Conservation (phyloP, 2,329 filamentous ascomycete genomes). For the Lasiodiplodia sp. region DNA sequence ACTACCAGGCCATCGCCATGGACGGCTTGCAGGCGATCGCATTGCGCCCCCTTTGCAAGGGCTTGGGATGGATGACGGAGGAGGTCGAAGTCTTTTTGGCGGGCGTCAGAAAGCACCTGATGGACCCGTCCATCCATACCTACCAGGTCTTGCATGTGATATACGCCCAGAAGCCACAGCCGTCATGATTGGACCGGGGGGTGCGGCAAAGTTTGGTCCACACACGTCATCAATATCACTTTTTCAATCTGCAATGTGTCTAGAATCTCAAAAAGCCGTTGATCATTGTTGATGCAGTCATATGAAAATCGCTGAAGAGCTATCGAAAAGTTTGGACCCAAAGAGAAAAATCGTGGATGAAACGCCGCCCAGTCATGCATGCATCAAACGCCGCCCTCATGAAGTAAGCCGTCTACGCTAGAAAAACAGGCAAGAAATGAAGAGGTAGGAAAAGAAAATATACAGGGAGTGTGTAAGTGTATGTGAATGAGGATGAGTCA, state of each 20-base stretch:
- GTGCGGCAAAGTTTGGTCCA: background rate
- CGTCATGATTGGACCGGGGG: background rate
- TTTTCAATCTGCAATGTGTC: background rate
- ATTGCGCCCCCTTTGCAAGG: conserved; percentile 1
- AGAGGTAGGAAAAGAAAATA: background rate
- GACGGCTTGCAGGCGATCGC: conserved; percentile 29
- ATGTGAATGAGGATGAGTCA: background rate
- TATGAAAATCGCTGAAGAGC: background rate
- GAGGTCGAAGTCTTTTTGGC: conserved; percentile 22
- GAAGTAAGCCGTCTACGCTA: background rate
- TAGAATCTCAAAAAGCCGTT: background rate
- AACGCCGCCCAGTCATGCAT: background rate
- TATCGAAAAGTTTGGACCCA: background rate
- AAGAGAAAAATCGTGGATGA: background rate
- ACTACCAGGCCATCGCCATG: conserved; percentile 22
- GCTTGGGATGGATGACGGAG: conserved; percentile 22
- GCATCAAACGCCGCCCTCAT: background rate
- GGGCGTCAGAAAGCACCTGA: conserved; percentile 14
- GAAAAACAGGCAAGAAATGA: background rate
- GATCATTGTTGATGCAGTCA: background rate
- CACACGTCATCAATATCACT: background rate
- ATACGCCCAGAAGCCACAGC: conserved; percentile 37
- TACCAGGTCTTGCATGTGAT: conserved; percentile 37
- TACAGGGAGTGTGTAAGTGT: background rate
- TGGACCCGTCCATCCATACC: conserved; percentile 29